Base-by-base conservation (phyloP, 306 rosid species). In the Castanea sativa region DNA sequence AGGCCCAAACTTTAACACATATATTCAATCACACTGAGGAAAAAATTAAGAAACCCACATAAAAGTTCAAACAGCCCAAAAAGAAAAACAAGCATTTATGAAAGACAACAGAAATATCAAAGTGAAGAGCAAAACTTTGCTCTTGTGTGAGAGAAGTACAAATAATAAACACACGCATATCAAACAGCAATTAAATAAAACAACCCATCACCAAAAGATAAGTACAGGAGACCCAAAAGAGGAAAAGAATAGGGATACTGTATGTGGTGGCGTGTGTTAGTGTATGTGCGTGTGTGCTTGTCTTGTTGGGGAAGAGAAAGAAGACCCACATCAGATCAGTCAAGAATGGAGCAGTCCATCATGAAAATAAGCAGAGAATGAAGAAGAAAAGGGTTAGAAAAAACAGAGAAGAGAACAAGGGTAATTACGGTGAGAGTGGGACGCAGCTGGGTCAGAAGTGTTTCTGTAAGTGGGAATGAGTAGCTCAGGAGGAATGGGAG, bases 401-500 rank as follows among this genome's bases (percentile, higher is more conserved):
- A 52, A 23, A 11, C 45, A 41, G 45, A 38, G 45, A 41, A 41
- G 45, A 41, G 45, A 41, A 41, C 45, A 70, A 45, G 59, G 55
- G 14, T 29, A 76, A 76, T 64, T 87, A 88, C 91, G 75, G 56
- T 83, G 75, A 64, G 85, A 73, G 57, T 73, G 83, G 68, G 85
- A 76, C 71, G 74, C 43, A 57, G 78, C 57, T 8, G 86, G 32
- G 49, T 73, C 21, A 5, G 86, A 70, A 29, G 78, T 5, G n/a
- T 15, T 35, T 61, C 74, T 35, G 32, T 14, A 45, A 5, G 29
- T 1, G 16, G 89, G 76, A 3, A 84, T 79, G 25, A 92, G 96
- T 5, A 92, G 97, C 53, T 86, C 83, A 73, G 80, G 71, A 67
- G 97, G 97, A 72, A 92, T 89, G 63, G 97, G 96, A 77, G 85